Evolutionary conservation across 164 flowering plant genomes (phyloP), one percentile per base, ranked within the genome.

Genomic region (Liquidambar formosana): DNA sequence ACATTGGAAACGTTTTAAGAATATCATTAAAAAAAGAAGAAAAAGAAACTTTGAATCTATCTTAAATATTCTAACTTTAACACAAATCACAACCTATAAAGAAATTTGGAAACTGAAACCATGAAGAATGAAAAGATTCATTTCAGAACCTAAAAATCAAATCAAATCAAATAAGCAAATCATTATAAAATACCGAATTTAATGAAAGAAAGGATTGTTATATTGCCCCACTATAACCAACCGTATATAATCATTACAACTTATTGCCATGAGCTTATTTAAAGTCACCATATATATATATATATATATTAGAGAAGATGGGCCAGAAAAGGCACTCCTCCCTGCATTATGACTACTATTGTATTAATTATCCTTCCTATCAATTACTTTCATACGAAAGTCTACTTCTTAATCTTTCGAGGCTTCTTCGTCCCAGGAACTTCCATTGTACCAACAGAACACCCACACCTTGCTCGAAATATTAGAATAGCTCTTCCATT

Each of bases 401-500:
- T 65, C 84, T 83, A 88, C 71, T 88, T 93, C 80, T 87, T 93
- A 69, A 85, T 82, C 88, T 87, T 93, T 26, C 84, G 71, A 51
- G 57, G 63, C 83, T 85, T 89, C 77, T 74, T 90, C 1, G 93
- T 83, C 12, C 97, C 98, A 3, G 89, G 83, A 64, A 90, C 94
- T 71, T 89, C 94, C 92, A 94, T 78, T 65, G 84, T 89, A 33
- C 96, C 96, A 70, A 86, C 86, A 58, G 93, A 75, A 63, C 98
- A 94, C 4, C 98, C 98, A 70, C 98, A 94, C 69, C 92, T 83
- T 18, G 89, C 89, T 16, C 90, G 83, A 66, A 90, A 88, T 49
- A 94, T 76, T 38, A 92, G 88, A 53, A 94, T 89, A 1, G 96
- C 96, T 67, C 92, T 83, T 57, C 98, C 98, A 82, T 92, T 94